Conservation (phyloP, 228 moss, liverwort and hornwort species). For the Sphagnum fallax region DNA sequence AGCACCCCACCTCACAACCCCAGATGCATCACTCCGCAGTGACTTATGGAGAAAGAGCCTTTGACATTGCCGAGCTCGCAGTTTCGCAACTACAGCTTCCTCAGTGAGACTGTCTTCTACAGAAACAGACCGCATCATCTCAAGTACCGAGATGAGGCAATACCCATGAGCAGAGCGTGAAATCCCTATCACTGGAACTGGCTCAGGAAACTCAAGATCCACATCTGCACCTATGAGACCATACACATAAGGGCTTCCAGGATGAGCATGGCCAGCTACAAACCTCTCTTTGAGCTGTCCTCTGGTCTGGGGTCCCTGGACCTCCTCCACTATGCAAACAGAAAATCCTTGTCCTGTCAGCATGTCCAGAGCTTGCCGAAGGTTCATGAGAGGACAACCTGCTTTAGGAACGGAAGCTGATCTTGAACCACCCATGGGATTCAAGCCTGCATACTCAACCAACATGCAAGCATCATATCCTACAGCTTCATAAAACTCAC, state of each 20-base stretch:
- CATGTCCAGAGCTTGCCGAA: constrained; percentile 82
- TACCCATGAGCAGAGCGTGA: constrained; percentile 72
- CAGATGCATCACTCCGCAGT: constrained; percentile 59
- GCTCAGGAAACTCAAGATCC: constrained; percentile 94
- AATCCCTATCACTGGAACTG: constrained; percentile 76
- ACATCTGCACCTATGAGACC: constrained; percentile 84
- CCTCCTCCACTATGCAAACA: constrained; percentile 96
- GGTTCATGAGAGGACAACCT: constrained; percentile 87
- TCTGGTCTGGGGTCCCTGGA: constrained; percentile 72
- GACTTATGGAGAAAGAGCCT: constrained; percentile 81
- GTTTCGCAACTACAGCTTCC: constrained; percentile 88
- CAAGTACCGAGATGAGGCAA: constrained; percentile 63
- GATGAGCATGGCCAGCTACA: constrained; percentile 90
- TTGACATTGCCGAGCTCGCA: constrained; percentile 70
- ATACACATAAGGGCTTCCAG: constrained; percentile 92
- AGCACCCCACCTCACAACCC: constrained; percentile 75
- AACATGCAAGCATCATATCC: constrained; percentile 95
- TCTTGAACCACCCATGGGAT: constrained; percentile 76
- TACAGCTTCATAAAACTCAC: constrained; percentile 84
- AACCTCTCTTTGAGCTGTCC: constrained; percentile 80
- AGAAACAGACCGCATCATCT: constrained; percentile 84
- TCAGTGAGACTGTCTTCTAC: constrained; percentile 89
- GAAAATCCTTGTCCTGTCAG: constrained; percentile 83
- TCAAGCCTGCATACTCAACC: constrained; percentile 77
- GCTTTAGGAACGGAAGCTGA: constrained; percentile 72